phyloP scores from a whole-genome alignment of 2,329 filamentous ascomycete genomes.

The Fusarium tricinctum region DNA sequence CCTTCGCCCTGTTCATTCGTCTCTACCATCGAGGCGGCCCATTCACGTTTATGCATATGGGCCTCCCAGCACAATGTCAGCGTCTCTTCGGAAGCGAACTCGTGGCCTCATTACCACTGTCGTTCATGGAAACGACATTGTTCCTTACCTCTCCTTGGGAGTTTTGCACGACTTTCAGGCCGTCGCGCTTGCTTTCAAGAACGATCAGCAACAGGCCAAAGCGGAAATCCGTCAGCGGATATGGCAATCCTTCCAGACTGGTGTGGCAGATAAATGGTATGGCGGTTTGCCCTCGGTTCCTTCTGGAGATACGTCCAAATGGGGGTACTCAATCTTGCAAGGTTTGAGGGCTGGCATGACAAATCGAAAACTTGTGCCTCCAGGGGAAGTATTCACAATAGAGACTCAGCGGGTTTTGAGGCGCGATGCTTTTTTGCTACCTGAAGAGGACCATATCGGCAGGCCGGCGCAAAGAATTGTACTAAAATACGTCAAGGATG shows the following conservation, averaged over 20 bases:
- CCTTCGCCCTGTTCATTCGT: constrained; percentile 56
- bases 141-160: constrained; percentile 80
- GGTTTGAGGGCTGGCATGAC: constrained; percentile 76
- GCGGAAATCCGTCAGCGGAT: constrained; percentile 75
- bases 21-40: constrained; percentile 75
- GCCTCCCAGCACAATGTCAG: constrained; percentile 79
- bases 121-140: constrained; percentile 79
- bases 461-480: constrained; percentile 77
- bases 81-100: constrained; percentile 77
- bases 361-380: constrained; percentile 78
- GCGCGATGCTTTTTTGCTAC: constrained; percentile 71
- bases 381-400: constrained; percentile 81
- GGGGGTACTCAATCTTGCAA: constrained; percentile 77
- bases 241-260: constrained; percentile 74
- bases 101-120: constrained; percentile 81
- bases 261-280: constrained; percentile 73
- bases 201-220: constrained; percentile 76
- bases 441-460: constrained; percentile 66
- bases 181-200: constrained; percentile 79
- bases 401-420: constrained; percentile 77
- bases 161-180: constrained; percentile 82
- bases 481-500: constrained; percentile 78
- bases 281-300: constrained; percentile 55
- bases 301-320: constrained; percentile 72
- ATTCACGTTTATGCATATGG: constrained; percentile 87